Evolutionary conservation across 495 filamentous ascomycete genomes (phyloP), one percentile per base, ranked within the genome.

Genomic region (Ascobolus immersus): DNA sequence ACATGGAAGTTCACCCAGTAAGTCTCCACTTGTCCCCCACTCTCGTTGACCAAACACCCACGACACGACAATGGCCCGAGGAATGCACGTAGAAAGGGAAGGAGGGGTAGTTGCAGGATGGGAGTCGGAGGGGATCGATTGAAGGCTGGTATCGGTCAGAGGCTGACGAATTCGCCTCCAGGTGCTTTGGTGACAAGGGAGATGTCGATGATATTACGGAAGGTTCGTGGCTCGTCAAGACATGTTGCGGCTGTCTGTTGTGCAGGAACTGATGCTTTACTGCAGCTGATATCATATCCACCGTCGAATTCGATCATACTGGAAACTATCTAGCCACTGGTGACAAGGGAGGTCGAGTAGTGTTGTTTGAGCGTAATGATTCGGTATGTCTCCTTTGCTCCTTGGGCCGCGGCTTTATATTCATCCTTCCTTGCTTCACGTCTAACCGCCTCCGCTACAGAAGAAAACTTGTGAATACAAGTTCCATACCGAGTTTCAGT

Each of bases 391-490:
- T 27, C 34, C n/a, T 23, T 28, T 37, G n/a, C 32, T 30, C 34
- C 31, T 44, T 13, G 28, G 10, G 28, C 15, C 10, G 14, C 9
- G 15, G 4, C 14, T 15, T 3, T n/a, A 9, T 17, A 31, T 17
- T 31, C 10, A 31, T 17, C 10, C 3, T 15, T 31, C 9, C 4
- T 31, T 37, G 30, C 32, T 24, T 30, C 39, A 44, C 43, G 44
- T 52, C 39, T n/a, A 30, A 36, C 32, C 37, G 37, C 39, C 11
- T n/a, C 25, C 14, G 8, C 9, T 21, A 34, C 49, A 93, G 84
- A 94, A 94, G 71, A 96, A 94, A 73, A 93, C 86, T 10, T 96
- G 86, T 65, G 86, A 96, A 56, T 96, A 96, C 65, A 96, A 96
- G 54, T 96, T 96, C 55, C 86, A 96, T 53, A 96, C 86, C 48